Evolutionary conservation across 305 asterid species (phyloP), one percentile per base, ranked within the genome.

Genomic region (Coffea humblotiana): DNA sequence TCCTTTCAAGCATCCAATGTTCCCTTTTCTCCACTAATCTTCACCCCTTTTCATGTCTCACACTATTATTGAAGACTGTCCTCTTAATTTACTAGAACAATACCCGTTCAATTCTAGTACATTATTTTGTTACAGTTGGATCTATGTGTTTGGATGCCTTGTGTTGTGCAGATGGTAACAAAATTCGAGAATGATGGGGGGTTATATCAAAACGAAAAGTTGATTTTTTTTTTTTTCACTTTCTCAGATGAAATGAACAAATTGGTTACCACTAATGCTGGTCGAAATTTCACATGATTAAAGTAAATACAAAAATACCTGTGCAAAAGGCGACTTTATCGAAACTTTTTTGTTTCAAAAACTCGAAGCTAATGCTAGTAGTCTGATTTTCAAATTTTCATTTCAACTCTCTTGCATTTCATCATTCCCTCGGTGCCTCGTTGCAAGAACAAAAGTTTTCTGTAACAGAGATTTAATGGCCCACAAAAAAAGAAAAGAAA

Each of bases 1-100:
- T 83, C 76, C 76, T 87, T 89, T 91, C 80, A 83, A 90, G 98
- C 90, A 92, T 95, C 98, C 95, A 82, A 88, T 87, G 97, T 85
- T 73, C 64, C 82, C 87, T 87, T 29, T 92, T 87, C 82, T 65
- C 85, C 85, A 88, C 81, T 74, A 75, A 80, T 82, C 85, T 89
- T 90, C 90, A 80, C 78, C 85, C 83, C 95, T 87, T 93, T 92
- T 92, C 85, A 90, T 90, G 91, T 64, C 75, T 78, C 19, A 51
- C n/a, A 64, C 35, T 14, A 47, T 47, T 14, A 47, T 47, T 74
- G 73, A 43, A n/a, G 70, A 32, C 70, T 79, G 75, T 71, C 84
- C 56, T 61, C 67, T 70, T 83, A 35, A 67, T 66, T 74, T 58
- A 29, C 32, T 29, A 8, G 60, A 61, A n/a, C 29, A 32, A 3